Evolutionary conservation across 768 basidiomycete genomes (phyloP), one percentile per base, ranked within the genome.

Genomic region (Rickenella mellea): DNA sequence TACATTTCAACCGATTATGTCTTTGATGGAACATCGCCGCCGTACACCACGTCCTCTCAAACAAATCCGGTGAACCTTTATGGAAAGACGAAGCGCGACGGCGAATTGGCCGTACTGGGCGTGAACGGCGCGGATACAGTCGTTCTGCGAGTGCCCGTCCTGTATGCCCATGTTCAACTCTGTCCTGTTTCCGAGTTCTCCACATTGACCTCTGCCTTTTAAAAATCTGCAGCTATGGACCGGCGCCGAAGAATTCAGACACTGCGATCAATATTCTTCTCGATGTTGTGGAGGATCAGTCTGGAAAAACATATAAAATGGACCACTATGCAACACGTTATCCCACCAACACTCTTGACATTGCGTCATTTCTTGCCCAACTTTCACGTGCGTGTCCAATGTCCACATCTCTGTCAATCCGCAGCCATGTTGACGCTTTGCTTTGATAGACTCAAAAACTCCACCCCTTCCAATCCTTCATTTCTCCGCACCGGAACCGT

Each of bases 1-100:
- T 93, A 92, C 63, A 91, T 99, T 50, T 94, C 91, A 5, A 97
- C 92, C 27, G 89, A 99, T 61, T 97, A 97, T 62, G 91, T 99
- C 12, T 98, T 98, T 55, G 89, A 93, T 48, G 94, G 94, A 1
- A 80, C 74, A n/a, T 79, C 81, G 1, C 89, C 94, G 3, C 91
- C 92, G 0, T 99, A 99, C 65, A 70, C 74, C 5, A 83, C 89
- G 0, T 68, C 70, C 6, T 77, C 82, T 11, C 54, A 60, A 25
- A 76, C 88, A 10, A 88, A 91, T 55, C 94, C 94, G 1, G 63
- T 97, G 27, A 86, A 99, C 42, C 65, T 85, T 12, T 99, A 99
- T 55, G 94, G 90, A 1, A 63, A 71, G 51, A 83, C 85, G 3
- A 99, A 99, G 60, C 71, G 80, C 27, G 85, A 81, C 19, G 94